Evolutionary conservation across 441 rosid species (phyloP), one percentile per base, ranked within the genome.

Genomic region (Erysimum cheiri): DNA sequence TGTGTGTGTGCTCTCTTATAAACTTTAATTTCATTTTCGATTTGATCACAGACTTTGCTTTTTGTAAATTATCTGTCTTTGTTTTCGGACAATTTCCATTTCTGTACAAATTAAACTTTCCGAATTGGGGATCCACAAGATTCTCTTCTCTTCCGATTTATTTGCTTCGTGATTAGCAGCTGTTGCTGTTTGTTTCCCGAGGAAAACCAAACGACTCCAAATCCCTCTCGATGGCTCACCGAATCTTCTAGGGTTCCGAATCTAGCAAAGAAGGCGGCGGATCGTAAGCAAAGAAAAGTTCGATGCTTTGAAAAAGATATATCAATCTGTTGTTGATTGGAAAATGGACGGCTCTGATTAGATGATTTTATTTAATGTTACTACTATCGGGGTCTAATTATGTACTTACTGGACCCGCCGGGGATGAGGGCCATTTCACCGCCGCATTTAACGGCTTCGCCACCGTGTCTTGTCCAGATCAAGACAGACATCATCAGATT

Each of bases 31-130:
- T 32, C 5, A 50, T 60, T 68, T 69, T 40, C 44, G 10, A 29
- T 59, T 59, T 53, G 60, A 75, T 75, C 44, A 28, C 49, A 35
- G n/a, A 39, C 44, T 58, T 36, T 44, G 47, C 29, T 43, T 46
- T 4, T 64, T 75, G 75, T 70, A 75, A 70, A 75, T 35, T 63
- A 49, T 26, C 12, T 26, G 4, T 61, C 40, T 69, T 56, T 63
- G 50, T 47, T 61, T 60, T 37, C 67, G 29, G 60, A 32, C 32
- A 32, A 56, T 19, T 74, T 67, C 40, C 32, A 29, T 59, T 41
- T 67, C 62, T 67, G 63, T 67, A 22, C 9, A 53, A 44, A 35
- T 43, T 64, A 71, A 54, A 62, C 6, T 48, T 72, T 48, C 39
- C 64, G 7, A 52, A 44, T 58, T 50, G 4, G 39, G 46, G 37